Evolutionary conservation across 176 grass and related monocot genomes (phyloP).

Genomic region (Melocanna baccifera): DNA sequence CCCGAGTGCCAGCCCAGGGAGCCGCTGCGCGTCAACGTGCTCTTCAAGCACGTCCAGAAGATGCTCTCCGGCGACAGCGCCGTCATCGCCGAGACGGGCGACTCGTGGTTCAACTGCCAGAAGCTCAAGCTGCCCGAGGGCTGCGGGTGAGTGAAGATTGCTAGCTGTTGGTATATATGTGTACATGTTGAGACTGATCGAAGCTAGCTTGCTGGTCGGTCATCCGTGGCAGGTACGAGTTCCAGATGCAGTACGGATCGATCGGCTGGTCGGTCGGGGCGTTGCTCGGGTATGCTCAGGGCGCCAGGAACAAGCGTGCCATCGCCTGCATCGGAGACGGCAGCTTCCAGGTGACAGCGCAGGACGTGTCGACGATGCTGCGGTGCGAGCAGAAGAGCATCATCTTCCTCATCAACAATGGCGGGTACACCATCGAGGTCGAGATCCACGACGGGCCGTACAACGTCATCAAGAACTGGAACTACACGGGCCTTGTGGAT

Average conservation of each 20-base stretch:
- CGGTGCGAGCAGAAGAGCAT: constrained; percentile 56
- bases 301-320: constrained; percentile 39
- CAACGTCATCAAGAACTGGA: constrained; percentile 96
- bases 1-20: constrained; percentile 29
- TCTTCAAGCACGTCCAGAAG: constrained; percentile 76
- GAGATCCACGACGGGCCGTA: constrained; percentile 85
- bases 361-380: constrained; percentile 79
- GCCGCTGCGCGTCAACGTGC: constrained; percentile 63
- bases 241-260: constrained; percentile 91
- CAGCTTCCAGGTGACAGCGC: constrained; percentile 85
- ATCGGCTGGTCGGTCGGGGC: constrained; percentile 76
- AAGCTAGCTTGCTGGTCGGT: no score
- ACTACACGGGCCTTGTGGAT: constrained; percentile 62
- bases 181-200: no score
- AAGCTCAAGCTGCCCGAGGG: constrained; percentile 65
- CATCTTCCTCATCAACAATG: constrained; percentile 91
- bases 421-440: constrained; percentile 89
- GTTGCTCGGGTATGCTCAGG: constrained; percentile 71
- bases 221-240: constrained; percentile 52
- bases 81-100: constrained; percentile 66
- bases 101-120: constrained; percentile 96
- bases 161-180: no score
- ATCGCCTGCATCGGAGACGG: constrained; percentile 79
- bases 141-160: constrained; percentile 32
- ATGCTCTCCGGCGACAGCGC: constrained; percentile 52